Percentiles rank a stretch among this genome's conserved stretches.
These are phyloP conservation scores for Fusarium cicatricum DNA, from an alignment of 2,329 filamentous ascomycete genomes.

Conservation along the genomic window DNA sequence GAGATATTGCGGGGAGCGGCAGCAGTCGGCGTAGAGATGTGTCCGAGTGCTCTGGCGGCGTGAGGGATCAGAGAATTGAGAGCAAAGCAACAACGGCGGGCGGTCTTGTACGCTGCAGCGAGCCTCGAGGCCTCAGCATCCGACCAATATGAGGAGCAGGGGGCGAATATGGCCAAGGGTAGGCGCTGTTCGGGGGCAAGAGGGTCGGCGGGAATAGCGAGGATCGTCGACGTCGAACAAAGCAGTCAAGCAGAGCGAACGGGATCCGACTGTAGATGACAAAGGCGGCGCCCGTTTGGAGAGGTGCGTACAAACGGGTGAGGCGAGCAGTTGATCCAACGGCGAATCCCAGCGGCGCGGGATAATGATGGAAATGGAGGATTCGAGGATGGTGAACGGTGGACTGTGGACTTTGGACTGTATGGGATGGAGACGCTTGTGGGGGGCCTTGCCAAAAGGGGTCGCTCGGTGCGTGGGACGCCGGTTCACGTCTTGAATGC, in stretches of 20 bases:
- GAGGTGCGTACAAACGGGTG: conserved; percentile 11
- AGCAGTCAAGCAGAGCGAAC: conserved; percentile 27
- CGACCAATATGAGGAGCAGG: conserved; percentile 32
- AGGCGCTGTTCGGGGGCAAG: conserved; percentile 37
- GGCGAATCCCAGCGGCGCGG: conserved; percentile 33
- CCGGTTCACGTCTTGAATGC: conserved; percentile 38
- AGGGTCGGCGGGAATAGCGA: conserved; percentile 36
- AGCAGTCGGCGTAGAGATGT: conserved; percentile 36
- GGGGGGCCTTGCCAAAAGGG: conserved; percentile 43
- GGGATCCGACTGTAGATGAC: conserved; percentile 32
- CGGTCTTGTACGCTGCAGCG: conserved; percentile 14
- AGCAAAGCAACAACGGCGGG: conserved; percentile 25
- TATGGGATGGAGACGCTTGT: conserved; percentile 40
- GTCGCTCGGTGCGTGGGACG: conserved; percentile 44
- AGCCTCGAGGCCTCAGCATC: conserved; percentile 32
- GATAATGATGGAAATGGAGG: conserved; percentile 43
- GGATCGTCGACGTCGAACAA: conserved; percentile 28
- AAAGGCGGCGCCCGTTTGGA: conserved; percentile 31
- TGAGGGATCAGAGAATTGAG: conserved; percentile 28
- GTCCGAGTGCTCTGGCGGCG: conserved; percentile 21
- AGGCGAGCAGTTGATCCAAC: conserved; percentile 31
- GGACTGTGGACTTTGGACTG: conserved; percentile 24
- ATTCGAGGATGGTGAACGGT: conserved; percentile 34
- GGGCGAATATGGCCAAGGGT: conserved; percentile 33
- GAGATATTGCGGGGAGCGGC: conserved; percentile 36